Percentiles rank a stretch among this genome's conserved stretches.
These are phyloP conservation scores for Clavaria fumosa DNA, from an alignment of 768 basidiomycete species.

Conservation along the genomic window DNA sequence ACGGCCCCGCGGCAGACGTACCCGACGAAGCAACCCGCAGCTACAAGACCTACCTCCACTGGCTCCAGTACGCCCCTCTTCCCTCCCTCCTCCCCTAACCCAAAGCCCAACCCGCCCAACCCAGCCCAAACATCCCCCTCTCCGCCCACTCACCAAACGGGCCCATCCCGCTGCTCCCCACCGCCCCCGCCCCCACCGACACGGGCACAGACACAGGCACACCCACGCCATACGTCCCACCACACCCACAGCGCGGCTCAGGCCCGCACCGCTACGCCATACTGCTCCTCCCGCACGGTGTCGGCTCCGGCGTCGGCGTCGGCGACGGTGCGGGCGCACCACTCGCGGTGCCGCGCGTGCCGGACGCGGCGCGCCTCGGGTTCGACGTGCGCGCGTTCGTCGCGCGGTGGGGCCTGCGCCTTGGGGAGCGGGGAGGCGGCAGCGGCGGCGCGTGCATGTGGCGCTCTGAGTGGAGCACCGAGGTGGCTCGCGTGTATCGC, in stretches of 20 bases:
- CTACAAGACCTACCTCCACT: constrained; percentile 68
- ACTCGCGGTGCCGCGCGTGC: constrained; percentile 33
- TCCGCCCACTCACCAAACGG: constrained; percentile 30
- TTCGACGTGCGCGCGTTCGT: constrained; percentile 59
- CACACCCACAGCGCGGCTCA: constrained; percentile 82
- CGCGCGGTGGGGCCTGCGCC: constrained; percentile 35
- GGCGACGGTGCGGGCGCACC: too few relatives aligned
- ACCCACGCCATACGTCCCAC: constrained; percentile 67
- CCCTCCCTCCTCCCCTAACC: constrained; percentile 5
- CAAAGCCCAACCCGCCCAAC: not conserved
- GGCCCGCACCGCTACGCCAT: constrained; percentile 82
- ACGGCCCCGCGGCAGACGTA: constrained; percentile 56
- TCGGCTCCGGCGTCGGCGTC: too few relatives aligned
- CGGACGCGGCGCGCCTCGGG: constrained; percentile 31
- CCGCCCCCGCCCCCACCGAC: too few relatives aligned
- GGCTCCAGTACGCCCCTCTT: constrained; percentile 51
- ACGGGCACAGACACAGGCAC: too few relatives aligned
- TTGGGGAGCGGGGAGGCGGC: too few relatives aligned
- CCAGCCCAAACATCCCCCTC: constrained; percentile 70
- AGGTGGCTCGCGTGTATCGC: constrained; percentile 47
- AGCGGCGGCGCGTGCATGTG: constrained; percentile 78
- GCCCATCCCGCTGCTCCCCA: constrained; percentile 26
- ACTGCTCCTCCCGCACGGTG: constrained; percentile 68
- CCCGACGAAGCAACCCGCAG: constrained; percentile 54
- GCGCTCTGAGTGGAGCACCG: constrained; percentile 59